phyloP scores from a whole-genome alignment of 1,139 yeast species.

The Wickerhamomyces sp. region DNA sequence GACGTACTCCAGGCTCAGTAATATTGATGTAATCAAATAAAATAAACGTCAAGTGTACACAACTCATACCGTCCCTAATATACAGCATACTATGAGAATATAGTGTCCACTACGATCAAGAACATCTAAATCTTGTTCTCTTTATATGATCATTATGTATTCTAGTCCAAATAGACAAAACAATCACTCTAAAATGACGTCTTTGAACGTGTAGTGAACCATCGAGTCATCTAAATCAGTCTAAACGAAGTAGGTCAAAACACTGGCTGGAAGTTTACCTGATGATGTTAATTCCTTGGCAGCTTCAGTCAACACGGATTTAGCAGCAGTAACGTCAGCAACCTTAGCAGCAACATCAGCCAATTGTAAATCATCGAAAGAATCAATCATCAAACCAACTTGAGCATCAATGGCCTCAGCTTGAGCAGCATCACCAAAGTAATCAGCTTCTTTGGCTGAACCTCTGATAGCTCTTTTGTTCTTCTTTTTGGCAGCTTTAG shows the following conservation, averaged over 20 bases:
- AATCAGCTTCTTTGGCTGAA: conserved; percentile 77
- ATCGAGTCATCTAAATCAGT: neutral
- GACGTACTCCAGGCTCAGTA: too few species aligned
- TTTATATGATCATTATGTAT: too few species aligned
- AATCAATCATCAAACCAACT: conserved; percentile 70
- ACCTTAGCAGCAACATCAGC: conserved; percentile 64
- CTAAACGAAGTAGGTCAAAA: conserved; percentile 35
- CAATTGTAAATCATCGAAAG: conserved; percentile 72
- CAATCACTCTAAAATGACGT: too few species aligned
- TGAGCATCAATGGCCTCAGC: conserved; percentile 73
- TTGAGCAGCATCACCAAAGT: conserved; percentile 73
- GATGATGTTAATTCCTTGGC: conserved; percentile 38
- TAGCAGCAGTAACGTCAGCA: conserved; percentile 44
- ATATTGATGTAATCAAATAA: too few species aligned
- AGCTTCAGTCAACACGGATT: conserved; percentile 44
- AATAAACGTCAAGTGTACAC: too few species aligned
- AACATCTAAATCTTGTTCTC: too few species aligned
- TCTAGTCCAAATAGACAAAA: too few species aligned
- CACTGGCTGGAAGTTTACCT: conserved; percentile 39
- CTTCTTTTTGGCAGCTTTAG: conserved; percentile 95
- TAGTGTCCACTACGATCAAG: too few species aligned
- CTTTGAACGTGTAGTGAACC: too few species aligned
- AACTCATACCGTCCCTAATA: too few species aligned
- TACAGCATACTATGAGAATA: too few species aligned
- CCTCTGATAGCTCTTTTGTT: conserved; percentile 88